Evolutionary conservation across 495 filamentous ascomycete species (phyloP), one percentile per base, ranked within the genome.

Genomic region (Cudoniella acicularis): DNA sequence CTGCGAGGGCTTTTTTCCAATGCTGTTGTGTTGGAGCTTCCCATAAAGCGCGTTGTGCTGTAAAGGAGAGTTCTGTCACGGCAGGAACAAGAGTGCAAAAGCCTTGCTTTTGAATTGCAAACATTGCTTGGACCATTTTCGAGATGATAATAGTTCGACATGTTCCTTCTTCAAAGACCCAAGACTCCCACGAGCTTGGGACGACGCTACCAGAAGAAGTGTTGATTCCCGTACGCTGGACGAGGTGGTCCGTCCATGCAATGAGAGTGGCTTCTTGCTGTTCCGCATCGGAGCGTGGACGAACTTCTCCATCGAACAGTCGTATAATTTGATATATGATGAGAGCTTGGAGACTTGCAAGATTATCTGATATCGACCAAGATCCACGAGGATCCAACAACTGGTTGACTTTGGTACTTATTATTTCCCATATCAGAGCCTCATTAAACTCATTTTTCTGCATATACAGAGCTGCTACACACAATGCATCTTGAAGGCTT

Each of bases 271-370:
- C 66, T 17, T 80, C 77, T 17, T 75, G 63, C 18, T 63, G 48
- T 53, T 83, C 80, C 18, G 79, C 76, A 21, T 75, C 63, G 1
- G 73, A 70, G 6, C 76, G 73, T 47, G 75, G 72, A 27, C 76
- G 72, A 49, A 84, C 74, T 62, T 83, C 77, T 24, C 78, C 79
- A 62, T 85, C 81, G 60, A 83, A 83, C 17, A 87, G 70, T 10
- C 77, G 72, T 58, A 85, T 80, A 48, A 84, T 73, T 55, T 81
- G 78, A 63, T 77, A 82, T 3, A 77, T 63, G 10, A 80, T 62
- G 25, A 83, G 65, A 0, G 78, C 74, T 57, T 82, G 78, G 0
- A 76, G 67, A 1, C 73, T 61, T 1, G 76, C 70, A 2, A 83
- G 70, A 30, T 76, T 76, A 6, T 69, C 61, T 9, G 54, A 47